These are phyloP conservation scores for Marasmius tenuissimus DNA, from an alignment of 1,284 basidiomycete genomes.

Conservation along the genomic window DNA sequence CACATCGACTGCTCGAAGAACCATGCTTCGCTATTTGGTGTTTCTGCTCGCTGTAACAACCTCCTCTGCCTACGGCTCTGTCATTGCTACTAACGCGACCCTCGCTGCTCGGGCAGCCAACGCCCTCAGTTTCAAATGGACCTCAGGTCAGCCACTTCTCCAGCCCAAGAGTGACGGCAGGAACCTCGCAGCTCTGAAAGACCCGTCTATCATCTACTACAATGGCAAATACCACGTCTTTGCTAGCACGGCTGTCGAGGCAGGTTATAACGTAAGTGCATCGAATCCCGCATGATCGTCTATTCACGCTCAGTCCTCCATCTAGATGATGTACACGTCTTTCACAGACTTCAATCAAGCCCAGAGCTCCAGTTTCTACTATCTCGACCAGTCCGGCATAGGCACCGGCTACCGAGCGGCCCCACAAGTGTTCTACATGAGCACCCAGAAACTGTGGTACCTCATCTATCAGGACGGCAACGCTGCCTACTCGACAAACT, in stretches of 20 bases:
- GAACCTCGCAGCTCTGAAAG: constrained; percentile 4
- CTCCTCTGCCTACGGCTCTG: not conserved
- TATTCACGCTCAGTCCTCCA: not conserved
- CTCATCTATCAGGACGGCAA: constrained; percentile 9
- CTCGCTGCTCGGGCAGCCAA: not conserved
- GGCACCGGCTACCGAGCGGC: constrained; percentile 8
- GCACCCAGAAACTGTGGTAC: constrained; percentile 6
- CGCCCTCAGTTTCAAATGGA: constrained; percentile 6
- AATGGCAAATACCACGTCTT: constrained; percentile 8
- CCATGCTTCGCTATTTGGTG: not conserved
- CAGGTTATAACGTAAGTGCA: constrained; percentile 1
- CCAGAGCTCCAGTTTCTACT: constrained; percentile 3
- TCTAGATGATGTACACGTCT: constrained; percentile 1
- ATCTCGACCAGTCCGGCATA: constrained; percentile 8
- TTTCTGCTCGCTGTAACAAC: not conserved
- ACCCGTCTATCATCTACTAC: constrained; percentile 8
- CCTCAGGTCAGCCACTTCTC: constrained; percentile 5
- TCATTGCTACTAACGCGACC: not conserved
- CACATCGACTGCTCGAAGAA: not conserved
- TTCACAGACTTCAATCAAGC: constrained; percentile 7
- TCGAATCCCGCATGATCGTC: not conserved
- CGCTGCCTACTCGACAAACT: constrained; percentile 8
- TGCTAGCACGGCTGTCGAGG: constrained; percentile 1
- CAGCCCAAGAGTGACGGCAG: constrained; percentile 3
- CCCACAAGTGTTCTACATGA: constrained; percentile 10